phyloP scores from a whole-genome alignment of 306 rosid species.

The Quercus mongolica region DNA sequence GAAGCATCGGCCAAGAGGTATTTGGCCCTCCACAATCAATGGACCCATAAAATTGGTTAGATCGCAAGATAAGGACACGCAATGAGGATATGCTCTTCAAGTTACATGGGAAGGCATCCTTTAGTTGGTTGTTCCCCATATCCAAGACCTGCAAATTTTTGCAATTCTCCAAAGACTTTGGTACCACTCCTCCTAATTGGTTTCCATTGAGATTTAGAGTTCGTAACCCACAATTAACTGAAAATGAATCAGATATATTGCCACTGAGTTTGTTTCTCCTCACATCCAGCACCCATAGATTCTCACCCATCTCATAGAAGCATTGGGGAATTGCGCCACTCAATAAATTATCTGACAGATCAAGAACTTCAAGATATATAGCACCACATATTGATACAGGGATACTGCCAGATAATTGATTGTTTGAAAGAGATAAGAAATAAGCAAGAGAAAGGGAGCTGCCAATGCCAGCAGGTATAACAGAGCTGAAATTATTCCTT shows the following conservation, averaged over 20 bases:
- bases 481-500: conserved; percentile 27
- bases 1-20: conserved; percentile 31
- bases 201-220: conserved; percentile 33
- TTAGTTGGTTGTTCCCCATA: conserved; percentile 30
- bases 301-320: neutral
- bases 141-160: conserved; percentile 27
- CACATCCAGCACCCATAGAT: neutral
- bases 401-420: neutral
- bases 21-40: neutral
- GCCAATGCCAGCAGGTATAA: neutral
- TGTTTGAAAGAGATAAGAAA: conserved; percentile 8
- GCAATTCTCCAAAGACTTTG: accelerated
- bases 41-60: neutral
- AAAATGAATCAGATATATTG: conserved; percentile 13
- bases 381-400: neutral
- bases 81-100: conserved; percentile 19
- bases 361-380: neutral
- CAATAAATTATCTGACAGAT: neutral
- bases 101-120: neutral
- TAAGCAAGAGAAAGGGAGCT: accelerated
- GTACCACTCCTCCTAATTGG: conserved; percentile 20
- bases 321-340: conserved; percentile 33
- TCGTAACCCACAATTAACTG: neutral
- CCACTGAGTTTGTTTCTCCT: neutral
- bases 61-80: conserved; percentile 32